Base-by-base conservation (phyloP, 2,329 filamentous ascomycete genomes). In the Dactylellina cionopaga region DNA sequence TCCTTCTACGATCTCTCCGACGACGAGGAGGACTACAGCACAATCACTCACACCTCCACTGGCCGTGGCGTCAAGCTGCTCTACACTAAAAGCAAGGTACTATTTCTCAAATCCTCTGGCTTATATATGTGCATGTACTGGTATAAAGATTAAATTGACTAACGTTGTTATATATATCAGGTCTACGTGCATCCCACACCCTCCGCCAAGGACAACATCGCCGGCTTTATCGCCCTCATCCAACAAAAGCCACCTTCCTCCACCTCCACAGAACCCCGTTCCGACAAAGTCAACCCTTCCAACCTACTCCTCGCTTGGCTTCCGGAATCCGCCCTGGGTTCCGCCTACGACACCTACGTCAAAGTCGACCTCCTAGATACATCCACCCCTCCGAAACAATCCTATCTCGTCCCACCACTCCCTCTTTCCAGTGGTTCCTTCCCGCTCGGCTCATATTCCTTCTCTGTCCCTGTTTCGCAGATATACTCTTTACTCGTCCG, bases 1-100 rank as follows among this genome's bases (percentile, higher is more conserved):
- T 96, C 92, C 78, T 95, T 94, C 84, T 97, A 96, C 84, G 94
- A 94, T 78, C 85, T 98, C 85, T 96, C 92, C 81, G 96, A 99
- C 83, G 69, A 74, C 39, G 69, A 74, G 22, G 91, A 90, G 76
- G 95, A 91, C 44, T 99, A 99, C 83, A 91, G 96, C 80, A 98
- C 92, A 15, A 92, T 99, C 78, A 90, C 92, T 3, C 91, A 96
- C 78, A 87, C 88, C 2, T 87, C 86, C 76, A 88, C 88, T 1
- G 90, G 91, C 0, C 87, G 87, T 75, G 95, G 94, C 1, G 95
- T 99, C 46, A 99, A 98, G 82, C 84, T 99, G 29, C 84, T 99
- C 11, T 97, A 90, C 78, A 94, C 92, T 17, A 99, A 99, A 83
- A 97, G 92, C 89, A 99, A 98, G 85, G 91, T 91, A 77, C 47